Evolutionary conservation across 1,284 basidiomycete species (phyloP).

Genomic region (Ustilago cynodontis): DNA sequence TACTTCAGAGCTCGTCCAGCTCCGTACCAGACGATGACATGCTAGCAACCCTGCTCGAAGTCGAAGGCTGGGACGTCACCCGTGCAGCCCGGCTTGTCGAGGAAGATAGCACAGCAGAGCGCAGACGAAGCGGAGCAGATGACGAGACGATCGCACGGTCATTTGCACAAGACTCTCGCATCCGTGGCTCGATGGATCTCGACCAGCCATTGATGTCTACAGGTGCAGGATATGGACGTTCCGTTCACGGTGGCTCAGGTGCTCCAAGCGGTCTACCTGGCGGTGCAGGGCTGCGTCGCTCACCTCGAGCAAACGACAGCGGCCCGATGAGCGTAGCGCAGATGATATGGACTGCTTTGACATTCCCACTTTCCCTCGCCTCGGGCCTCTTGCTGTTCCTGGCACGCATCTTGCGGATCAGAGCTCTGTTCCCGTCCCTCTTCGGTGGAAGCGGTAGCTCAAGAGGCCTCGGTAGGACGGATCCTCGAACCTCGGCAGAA

Average conservation of each 20-base stretch:
- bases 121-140: conserved; percentile 48
- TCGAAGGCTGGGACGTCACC: conserved; percentile 50
- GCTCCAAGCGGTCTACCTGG: conserved; percentile 25
- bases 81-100: conserved; percentile 44
- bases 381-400: conserved; percentile 48
- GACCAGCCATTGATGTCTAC: conserved; percentile 10
- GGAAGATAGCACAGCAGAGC: conserved; percentile 45
- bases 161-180: conserved; percentile 34
- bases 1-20: conserved; percentile 27
- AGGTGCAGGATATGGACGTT: background rate
- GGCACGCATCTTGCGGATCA: conserved; percentile 34
- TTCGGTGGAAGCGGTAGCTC: conserved; percentile 20
- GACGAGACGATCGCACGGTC: conserved; percentile 52
- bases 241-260: conserved; percentile 8
- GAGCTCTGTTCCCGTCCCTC: conserved; percentile 32
- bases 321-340: conserved; percentile 27
- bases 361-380: conserved; percentile 52
- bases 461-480: conserved; percentile 9
- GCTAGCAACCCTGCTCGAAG: conserved; percentile 48
- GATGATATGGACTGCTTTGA: conserved; percentile 52
- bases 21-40: conserved; percentile 35
- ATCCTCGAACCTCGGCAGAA: conserved; percentile 44
- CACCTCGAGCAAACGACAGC: conserved; percentile 14
- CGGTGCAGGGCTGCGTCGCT: conserved; percentile 38
- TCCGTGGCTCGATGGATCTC: conserved; percentile 36